phyloP scores from a whole-genome alignment of 2,329 filamentous ascomycete species.

The Ceratocystis lukuohia region DNA sequence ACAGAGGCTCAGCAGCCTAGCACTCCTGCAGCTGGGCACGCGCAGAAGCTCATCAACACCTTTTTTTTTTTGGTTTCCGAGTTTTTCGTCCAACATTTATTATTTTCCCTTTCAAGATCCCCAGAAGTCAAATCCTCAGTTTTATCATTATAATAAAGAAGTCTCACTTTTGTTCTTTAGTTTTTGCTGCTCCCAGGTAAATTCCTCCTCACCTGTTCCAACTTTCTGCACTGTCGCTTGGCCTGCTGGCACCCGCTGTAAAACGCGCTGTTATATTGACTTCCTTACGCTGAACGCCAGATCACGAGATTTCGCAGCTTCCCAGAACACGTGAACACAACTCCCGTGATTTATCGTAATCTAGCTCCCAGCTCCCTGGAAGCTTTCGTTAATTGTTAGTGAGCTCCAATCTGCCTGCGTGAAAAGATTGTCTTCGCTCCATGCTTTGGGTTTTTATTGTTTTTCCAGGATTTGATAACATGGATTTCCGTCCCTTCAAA shows the following conservation, averaged over 20 bases:
- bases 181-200: background rate
- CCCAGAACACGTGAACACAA: conserved; percentile 33
- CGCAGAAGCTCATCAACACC: background rate
- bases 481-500: background rate
- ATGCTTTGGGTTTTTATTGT: background rate
- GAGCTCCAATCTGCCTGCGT: background rate
- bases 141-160: conserved; percentile 1
- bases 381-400: conserved; percentile 21
- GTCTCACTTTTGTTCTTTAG: background rate
- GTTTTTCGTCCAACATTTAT: background rate
- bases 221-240: background rate
- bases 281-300: conserved; percentile 26
- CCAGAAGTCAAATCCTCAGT: background rate
- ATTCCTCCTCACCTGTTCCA: background rate
- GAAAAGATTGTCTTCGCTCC: background rate
- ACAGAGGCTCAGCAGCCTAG: conserved; percentile 8
- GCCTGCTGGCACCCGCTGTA: background rate
- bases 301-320: conserved; percentile 34
- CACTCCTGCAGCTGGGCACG: conserved; percentile 1
- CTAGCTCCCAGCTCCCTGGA: background rate
- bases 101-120: background rate
- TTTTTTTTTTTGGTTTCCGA: background rate
- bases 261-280: conserved; percentile 3
- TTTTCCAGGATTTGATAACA: background rate
- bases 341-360: conserved; percentile 30